Percentiles rank a stretch among this genome's conserved stretches.
These are phyloP conservation scores for Neurospora sp. DNA, from an alignment of 2,329 filamentous ascomycete genomes.

Conservation along the genomic window DNA sequence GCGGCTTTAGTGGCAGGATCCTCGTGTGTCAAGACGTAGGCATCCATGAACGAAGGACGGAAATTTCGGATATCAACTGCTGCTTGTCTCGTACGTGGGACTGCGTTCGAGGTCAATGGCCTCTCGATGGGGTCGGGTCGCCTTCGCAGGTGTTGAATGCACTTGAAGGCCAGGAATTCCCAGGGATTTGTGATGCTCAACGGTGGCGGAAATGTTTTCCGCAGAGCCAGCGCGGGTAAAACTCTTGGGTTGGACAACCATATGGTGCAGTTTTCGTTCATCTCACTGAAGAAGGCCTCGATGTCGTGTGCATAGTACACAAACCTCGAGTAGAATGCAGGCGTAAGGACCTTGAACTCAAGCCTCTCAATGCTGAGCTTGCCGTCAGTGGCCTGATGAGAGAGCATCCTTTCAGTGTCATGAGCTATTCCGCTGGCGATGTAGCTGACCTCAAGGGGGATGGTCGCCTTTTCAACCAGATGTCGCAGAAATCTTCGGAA, in stretches of 20 bases:
- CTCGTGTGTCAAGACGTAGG: conserved; percentile 30
- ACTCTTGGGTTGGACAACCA: conserved; percentile 45
- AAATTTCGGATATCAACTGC: conserved; percentile 35
- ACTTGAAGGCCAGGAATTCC: conserved; percentile 32
- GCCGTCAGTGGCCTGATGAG: conserved; percentile 17
- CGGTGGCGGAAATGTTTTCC: conserved; percentile 22
- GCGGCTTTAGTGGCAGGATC: conserved; percentile 17
- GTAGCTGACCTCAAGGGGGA: conserved; percentile 42
- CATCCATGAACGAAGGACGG: conserved; percentile 42
- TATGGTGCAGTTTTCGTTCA: conserved; percentile 48
- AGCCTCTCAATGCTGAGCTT: conserved; percentile 26
- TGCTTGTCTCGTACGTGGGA: conserved; percentile 6
- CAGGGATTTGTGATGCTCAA: conserved; percentile 2
- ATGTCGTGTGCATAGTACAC: conserved; percentile 52
- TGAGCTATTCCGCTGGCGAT: conserved; percentile 37
- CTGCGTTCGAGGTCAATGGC: conserved; percentile 30
- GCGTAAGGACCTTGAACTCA: conserved; percentile 51
- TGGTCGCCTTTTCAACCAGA: conserved; percentile 36
- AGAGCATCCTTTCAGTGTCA: conserved; percentile 29
- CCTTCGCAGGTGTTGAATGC: conserved; percentile 34
- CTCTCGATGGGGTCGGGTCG: conserved; percentile 31
- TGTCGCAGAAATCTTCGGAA: conserved; percentile 40
- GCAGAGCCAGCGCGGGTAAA: conserved; percentile 36
- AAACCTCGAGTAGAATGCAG: conserved; percentile 58
- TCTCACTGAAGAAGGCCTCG: conserved; percentile 52